Base-by-base conservation (phyloP, 805 yeast species). In the Myxozyma geophila region DNA sequence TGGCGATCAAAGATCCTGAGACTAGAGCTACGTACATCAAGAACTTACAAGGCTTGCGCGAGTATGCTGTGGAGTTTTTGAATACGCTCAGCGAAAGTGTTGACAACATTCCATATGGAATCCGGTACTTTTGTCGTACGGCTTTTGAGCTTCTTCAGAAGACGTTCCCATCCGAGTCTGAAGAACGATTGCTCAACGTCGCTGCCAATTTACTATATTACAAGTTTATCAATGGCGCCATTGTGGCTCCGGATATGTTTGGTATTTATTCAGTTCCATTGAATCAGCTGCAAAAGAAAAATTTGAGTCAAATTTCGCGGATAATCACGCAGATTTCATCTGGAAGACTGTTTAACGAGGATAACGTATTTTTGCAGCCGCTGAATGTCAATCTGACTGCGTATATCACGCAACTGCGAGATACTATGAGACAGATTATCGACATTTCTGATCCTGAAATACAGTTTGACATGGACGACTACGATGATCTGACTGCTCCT, bases 1-100 rank as follows among this genome's bases (percentile, higher is more conserved):
- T 78, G 44, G 96, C 98, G 0, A 90, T 93, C 66, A 88, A 87
- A 67, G 92, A 90, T 68, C 83, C 86, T 1, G 86, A 82, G n/a
- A 91, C 93, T 0, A 83, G 95, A 40, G 75, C 77, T 0, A 80
- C 81, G 49, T 95, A 90, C 74, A 87, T 95, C 40, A 75, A 80
- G 41, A 92, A 95, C 70, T 78, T 95, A 71, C 89, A 89, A 75
- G 78, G 78, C 23, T 76, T 95, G 58, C 83, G 98, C 74, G 96
- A 89, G 66, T 80, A 82, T 50, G 79, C 90, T 0, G 83, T 88
- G 33, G 84, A 85, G 60, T 77, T 89, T 9, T 79, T 90, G 69
- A 82, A 82, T 19, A 71, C 83, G 0, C 70, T 92, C 28, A 82
- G 81, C 33, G 74, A 72, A 1, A 75, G 76, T 39, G 71, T 85